Evolutionary conservation across 2,329 filamentous ascomycete species (phyloP).

Genomic region (Pseudofabraea citricarpa): DNA sequence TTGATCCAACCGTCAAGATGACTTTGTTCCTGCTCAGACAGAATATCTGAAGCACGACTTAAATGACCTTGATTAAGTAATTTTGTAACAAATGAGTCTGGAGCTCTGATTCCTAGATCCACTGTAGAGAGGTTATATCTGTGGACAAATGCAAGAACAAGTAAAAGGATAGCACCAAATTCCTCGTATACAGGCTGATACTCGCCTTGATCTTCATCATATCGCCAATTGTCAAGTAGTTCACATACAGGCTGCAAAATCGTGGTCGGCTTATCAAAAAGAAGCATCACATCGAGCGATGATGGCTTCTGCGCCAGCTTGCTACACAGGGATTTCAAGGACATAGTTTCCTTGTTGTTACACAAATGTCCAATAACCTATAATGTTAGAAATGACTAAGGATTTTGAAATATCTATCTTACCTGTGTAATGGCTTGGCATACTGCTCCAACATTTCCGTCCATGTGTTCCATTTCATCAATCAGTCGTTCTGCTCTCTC

Average conservation of each 20-base stretch:
- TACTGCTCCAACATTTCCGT: constrained; percentile 86
- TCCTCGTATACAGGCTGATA: constrained; percentile 85
- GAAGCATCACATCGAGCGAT: constrained; percentile 67
- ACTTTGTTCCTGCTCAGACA: constrained; percentile 57
- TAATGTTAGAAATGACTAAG: constrained; percentile 9
- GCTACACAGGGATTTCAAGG: constrained; percentile 69
- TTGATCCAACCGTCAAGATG: constrained; percentile 72
- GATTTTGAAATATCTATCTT: constrained; percentile 18
- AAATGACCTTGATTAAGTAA: constrained; percentile 57
- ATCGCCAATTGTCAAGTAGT: constrained; percentile 72
- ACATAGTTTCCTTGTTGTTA: constrained; percentile 70
- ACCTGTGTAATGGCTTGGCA: constrained; percentile 73
- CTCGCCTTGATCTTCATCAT: constrained; percentile 79
- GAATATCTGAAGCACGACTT: constrained; percentile 50
- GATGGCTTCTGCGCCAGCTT: constrained; percentile 68
- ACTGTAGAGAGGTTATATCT: constrained; percentile 63
- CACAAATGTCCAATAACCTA: constrained; percentile 67
- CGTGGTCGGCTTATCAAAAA: constrained; percentile 67
- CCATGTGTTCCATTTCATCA: constrained; percentile 79
- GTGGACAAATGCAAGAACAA: constrained; percentile 70
- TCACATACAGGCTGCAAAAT: constrained; percentile 71
- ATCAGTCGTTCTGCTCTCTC: constrained; percentile 73
- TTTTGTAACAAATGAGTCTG: constrained; percentile 64
- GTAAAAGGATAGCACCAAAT: constrained; percentile 70
- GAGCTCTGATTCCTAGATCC: constrained; percentile 56